phyloP scores from a whole-genome alignment of 106 monocot genomes.

The Alisma plantagoaquatica region DNA sequence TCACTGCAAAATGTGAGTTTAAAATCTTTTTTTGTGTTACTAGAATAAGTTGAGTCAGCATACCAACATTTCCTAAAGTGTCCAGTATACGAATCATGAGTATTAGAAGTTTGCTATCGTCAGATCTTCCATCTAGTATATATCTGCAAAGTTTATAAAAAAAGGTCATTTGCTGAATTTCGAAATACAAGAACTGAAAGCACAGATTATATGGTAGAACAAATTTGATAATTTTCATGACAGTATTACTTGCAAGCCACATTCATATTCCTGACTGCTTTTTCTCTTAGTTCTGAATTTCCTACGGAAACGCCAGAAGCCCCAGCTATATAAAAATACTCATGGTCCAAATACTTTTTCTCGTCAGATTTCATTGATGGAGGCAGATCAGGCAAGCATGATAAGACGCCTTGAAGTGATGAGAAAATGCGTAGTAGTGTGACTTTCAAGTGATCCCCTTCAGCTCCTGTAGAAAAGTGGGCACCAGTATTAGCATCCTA shows the following conservation, averaged over 20 bases:
- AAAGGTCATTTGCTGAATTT: too few relatives aligned
- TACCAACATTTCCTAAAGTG: conserved; percentile 87
- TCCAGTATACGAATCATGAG: conserved; percentile 86
- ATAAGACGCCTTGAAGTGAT: conserved; percentile 82
- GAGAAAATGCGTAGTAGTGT: conserved; percentile 86
- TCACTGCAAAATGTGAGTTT: too few relatives aligned
- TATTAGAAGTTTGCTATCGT: conserved; percentile 94
- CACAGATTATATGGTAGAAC: too few relatives aligned
- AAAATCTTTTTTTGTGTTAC: too few relatives aligned
- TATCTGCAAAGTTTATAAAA: conserved; percentile 44
- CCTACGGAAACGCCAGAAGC: conserved; percentile 68
- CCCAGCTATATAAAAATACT: conserved; percentile 62
- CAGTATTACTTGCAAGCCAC: conserved; percentile 84
- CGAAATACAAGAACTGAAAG: too few relatives aligned
- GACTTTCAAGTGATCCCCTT: conserved; percentile 92
- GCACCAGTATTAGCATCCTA: too few relatives aligned
- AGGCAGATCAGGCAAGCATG: conserved; percentile 93
- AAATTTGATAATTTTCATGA: too few relatives aligned
- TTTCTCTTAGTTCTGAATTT: conserved; percentile 84
- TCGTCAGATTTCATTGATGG: conserved; percentile 40
- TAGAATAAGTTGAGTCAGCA: conserved; percentile 1
- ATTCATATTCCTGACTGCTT: conserved; percentile 74
- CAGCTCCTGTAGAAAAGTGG: conserved; percentile 53
- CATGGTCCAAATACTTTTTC: conserved; percentile 19
- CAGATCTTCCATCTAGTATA: conserved; percentile 68